Evolutionary conservation across 257 asterid genomes (phyloP), one percentile per base, ranked within the genome.

Genomic region (Solanum corneliomulleri): DNA sequence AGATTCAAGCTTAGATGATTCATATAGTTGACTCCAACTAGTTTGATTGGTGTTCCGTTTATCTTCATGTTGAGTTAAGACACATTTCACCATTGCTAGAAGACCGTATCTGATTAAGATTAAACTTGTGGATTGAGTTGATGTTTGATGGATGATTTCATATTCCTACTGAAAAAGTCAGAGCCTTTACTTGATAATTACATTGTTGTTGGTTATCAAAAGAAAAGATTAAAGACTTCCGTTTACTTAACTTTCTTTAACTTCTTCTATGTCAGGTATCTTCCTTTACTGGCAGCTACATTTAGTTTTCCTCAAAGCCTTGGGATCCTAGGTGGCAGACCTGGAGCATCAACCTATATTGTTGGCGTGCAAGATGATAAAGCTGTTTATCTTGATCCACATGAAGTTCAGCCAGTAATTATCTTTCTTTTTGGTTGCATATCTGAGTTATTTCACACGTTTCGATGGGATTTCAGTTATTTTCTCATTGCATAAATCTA

Each of bases 301-400:
- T 94, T 96, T 88, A 89, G 92, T 85, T 97, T 97, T 89, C 98
- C 99, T 20, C 99, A 97, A 89, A 96, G 99, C 92, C 94, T 97
- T 83, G 99, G 99, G 83, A 91, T 96, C 89, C 86, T 96, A 91
- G 99, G 99, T 20, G 99, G 99, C 81, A 93, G 94, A 89, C 98
- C 99, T 86, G 99, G 99, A 88, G 98, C 94, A 37, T 97, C 99
- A 20, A 97, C 99, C 23, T 97, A 97, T 90, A 91, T 97, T 87
- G 89, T 96, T 86, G 99, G 99, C n/a, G 92, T 97, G 94, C 99
- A 97, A 91, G 98, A 96, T 90, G 98, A 95, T 15, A 95, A 93
- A 29, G 99, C 99, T 78, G 93, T 93, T 89, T 97, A 96, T 92
- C 94, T 97, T 78, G 99, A 97, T 86, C 99, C 99, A 7, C 99